Evolutionary conservation across 2,329 filamentous ascomycete genomes (phyloP).

Genomic region (Hansfordia pulvinata): DNA sequence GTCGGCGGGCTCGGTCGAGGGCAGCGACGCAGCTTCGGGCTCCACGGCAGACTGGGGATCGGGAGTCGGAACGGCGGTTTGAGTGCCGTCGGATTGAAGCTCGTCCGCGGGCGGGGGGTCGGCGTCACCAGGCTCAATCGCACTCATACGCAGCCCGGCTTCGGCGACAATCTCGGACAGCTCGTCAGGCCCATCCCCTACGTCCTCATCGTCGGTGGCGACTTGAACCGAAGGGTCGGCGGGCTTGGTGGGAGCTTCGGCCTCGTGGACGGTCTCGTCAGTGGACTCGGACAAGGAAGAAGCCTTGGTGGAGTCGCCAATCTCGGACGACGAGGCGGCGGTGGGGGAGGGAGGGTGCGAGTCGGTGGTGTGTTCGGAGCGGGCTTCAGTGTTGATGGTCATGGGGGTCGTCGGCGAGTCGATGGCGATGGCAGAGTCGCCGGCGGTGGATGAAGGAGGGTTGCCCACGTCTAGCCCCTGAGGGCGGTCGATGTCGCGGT

Average conservation of each 20-base stretch:
- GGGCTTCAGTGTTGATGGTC: conserved; percentile 24
- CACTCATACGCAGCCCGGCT: background rate
- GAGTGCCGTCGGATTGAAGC: no score
- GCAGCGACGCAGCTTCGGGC: no score
- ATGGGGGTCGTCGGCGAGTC: conserved; percentile 27
- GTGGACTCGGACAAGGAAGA: conserved; percentile 52
- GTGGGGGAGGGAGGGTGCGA: conserved; percentile 45
- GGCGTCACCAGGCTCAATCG: background rate
- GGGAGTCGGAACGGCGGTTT: no score
- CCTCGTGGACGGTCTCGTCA: conserved; percentile 38
- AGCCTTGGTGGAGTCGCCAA: conserved; percentile 46
- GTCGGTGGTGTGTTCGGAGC: conserved; percentile 34
- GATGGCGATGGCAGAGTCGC: conserved; percentile 42
- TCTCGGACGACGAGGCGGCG: conserved; percentile 34
- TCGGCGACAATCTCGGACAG: background rate
- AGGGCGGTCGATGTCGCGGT: no score
- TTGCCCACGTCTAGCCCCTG: no score
- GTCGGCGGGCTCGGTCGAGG: no score
- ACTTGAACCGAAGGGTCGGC: conserved; percentile 8
- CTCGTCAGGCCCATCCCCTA: background rate
- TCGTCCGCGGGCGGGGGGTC: no score
- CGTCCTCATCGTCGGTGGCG: conserved; percentile 1
- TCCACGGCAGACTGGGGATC: no score
- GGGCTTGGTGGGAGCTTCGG: no score
- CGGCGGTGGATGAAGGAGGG: conserved; percentile 26